Conservation (phyloP, 495 filamentous ascomycete species). For the Xanthoparmelia taractica region DNA sequence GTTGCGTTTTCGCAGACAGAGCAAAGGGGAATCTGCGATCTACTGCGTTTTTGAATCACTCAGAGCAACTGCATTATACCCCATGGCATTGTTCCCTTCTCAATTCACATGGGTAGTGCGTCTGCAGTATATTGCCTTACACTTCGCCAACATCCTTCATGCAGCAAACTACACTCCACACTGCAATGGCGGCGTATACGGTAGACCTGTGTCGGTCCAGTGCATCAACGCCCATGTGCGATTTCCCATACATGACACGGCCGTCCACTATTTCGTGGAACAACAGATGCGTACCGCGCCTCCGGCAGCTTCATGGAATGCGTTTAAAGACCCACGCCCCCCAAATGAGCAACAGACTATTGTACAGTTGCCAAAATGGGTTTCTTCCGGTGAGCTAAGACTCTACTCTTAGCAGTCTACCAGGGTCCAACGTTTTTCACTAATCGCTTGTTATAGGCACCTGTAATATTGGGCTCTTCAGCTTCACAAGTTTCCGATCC, state of each 20-base stretch:
- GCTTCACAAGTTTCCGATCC: background rate
- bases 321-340: background rate
- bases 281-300: conserved; percentile 4
- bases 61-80: too few relatives aligned
- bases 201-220: background rate
- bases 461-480: conserved; percentile 2
- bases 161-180: background rate
- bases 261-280: background rate
- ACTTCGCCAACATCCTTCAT: background rate
- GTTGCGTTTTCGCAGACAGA: too few relatives aligned
- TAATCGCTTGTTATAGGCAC: background rate
- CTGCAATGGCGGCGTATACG: background rate
- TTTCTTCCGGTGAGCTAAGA: background rate
- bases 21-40: too few relatives aligned
- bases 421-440: background rate
- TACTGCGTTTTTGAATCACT: too few relatives aligned
- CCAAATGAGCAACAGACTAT: background rate
- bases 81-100: background rate
- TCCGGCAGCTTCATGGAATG: background rate
- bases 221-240: background rate
- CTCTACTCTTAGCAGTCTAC: background rate
- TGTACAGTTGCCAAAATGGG: conserved; percentile 1
- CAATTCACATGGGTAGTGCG: background rate
- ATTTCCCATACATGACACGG: background rate
- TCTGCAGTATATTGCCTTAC: background rate